Percentiles rank a stretch among this genome's conserved stretches.
These are phyloP conservation scores for Aspergillus chevalieri DNA, from an alignment of 2,329 filamentous ascomycete species.

Conservation along the genomic window DNA sequence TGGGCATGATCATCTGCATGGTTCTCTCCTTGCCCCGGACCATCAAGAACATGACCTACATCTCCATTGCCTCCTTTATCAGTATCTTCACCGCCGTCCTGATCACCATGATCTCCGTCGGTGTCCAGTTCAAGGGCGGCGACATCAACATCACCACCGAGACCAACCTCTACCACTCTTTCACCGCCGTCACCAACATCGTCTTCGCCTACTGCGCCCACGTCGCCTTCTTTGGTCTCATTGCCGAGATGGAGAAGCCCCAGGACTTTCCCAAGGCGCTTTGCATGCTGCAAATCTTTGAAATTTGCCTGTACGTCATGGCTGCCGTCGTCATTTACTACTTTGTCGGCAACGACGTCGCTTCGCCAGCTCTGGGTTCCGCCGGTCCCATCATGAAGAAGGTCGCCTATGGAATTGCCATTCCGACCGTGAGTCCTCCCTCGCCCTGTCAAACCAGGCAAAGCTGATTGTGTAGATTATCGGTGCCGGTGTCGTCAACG, in stretches of 20 bases:
- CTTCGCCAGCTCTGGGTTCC: slow-evolving; percentile 61
- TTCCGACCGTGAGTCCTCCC: slow-evolving; percentile 48
- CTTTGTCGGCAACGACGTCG: slow-evolving; percentile 56
- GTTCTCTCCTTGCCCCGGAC: slow-evolving; percentile 57
- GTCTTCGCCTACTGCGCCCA: slow-evolving; percentile 65
- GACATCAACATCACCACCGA: slow-evolving; percentile 33
- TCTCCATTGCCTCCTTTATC: slow-evolving; percentile 57
- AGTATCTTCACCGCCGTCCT: slow-evolving; percentile 61
- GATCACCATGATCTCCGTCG: slow-evolving; percentile 62
- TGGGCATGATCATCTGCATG: slow-evolving; percentile 55
- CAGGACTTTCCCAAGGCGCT: slow-evolving; percentile 58
- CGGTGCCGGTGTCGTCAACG: slow-evolving; percentile 64
- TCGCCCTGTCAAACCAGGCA: not conserved
- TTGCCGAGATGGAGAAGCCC: slow-evolving; percentile 58
- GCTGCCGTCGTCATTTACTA: slow-evolving; percentile 65
- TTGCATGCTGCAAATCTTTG: slow-evolving; percentile 52
- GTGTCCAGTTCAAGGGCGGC: slow-evolving; percentile 42
- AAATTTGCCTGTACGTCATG: slow-evolving; percentile 57
- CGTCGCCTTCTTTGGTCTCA: slow-evolving; percentile 63
- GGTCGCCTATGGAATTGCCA: slow-evolving; percentile 61
- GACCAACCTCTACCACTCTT: slow-evolving; percentile 48
- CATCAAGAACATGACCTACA: slow-evolving; percentile 55
- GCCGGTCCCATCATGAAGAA: slow-evolving; percentile 53
- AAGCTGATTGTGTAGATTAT: slow-evolving; percentile 43
- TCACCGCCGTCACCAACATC: slow-evolving; percentile 62